These are phyloP conservation scores for Eremothecium cymbalariae DNA, from an alignment of 1,139 yeast species.

Conservation along the genomic window DNA sequence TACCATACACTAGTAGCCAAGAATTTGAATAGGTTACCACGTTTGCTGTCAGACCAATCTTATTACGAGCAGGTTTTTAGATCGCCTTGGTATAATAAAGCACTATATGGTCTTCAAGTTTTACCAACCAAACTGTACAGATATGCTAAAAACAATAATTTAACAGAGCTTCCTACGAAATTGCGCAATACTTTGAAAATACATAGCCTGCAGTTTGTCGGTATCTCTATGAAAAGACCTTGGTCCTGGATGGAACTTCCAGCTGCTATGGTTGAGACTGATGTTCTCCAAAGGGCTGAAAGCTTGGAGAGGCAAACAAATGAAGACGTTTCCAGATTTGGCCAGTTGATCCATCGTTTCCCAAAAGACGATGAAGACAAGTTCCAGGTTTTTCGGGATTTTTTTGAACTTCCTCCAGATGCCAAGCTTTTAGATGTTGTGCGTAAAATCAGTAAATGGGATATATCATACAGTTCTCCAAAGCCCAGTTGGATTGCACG, in stretches of 20 bases:
- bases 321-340: constrained; percentile 14
- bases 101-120: constrained; percentile 32
- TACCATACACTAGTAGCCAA: constrained; percentile 18
- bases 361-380: constrained; percentile 6
- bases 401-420: constrained; percentile 11
- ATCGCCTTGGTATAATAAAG: constrained; percentile 27
- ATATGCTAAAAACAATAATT: neutral
- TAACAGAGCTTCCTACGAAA: constrained; percentile 1
- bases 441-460: constrained; percentile 4
- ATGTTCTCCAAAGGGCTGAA: constrained; percentile 14
- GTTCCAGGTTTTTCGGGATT: constrained; percentile 7
- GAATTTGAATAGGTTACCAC: constrained; percentile 16
- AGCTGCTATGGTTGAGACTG: constrained; percentile 12
- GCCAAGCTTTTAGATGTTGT: constrained; percentile 7
- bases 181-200: constrained; percentile 13
- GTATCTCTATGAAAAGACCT: constrained; percentile 13
- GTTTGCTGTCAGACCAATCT: constrained; percentile 14
- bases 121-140: constrained; percentile 3
- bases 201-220: constrained; percentile 16
- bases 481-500: constrained; percentile 47
- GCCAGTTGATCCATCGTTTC: constrained; percentile 15
- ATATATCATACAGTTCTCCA: constrained; percentile 21
- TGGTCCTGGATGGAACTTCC: constrained; percentile 9
- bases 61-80: constrained; percentile 17
- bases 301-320: constrained; percentile 10